Base-by-base conservation (phyloP, 768 basidiomycete species). In the Leccinum boreale region DNA sequence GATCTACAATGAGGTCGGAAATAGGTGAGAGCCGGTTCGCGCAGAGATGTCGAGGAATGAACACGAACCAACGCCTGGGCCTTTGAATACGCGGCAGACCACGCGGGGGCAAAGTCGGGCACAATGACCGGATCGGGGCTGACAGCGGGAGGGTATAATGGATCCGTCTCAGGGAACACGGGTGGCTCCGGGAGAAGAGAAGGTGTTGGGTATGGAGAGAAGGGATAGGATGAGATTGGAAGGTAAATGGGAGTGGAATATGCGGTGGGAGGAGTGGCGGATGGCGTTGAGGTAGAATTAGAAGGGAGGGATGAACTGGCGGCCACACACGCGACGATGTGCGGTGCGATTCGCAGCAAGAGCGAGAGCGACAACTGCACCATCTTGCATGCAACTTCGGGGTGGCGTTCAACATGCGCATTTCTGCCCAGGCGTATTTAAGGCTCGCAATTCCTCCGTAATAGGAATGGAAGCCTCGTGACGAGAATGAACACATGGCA, bases 191-290 rank as follows among this genome's bases (percentile, higher is more conserved):
- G 78, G 0, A 73, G 62, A 54, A 83, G 79, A 1, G 82, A 79
- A 15, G 88, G 85, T 14, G 81, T 76, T 1, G 87, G 85, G 75
- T 81, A 87, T 4, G 85, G 79, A 12, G 78, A 71, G 76, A 89
- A 87, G 1, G 78, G 61, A 53, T 77, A 76, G 0, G 69, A 62
- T 19, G 76, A 70, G 50, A 79, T 74, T 14, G 80, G 78, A 31
- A 78, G 50, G 24, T 70, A 74, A 14, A 69, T 44, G 10, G 42
- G 39, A 3, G 42, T 44, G n/a, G 42, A 44, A 19, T 44, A 19
- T 2, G 24, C 9, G 23, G 55, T 24, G 17, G 35, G 53, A 59
- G 21, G 59, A 65, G 39, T 3, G n/a, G 11, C 2, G 49, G 57
- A 55, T 5, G 42, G 1, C 7, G 55, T 58, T n/a, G 28, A 28